Percentiles rank a stretch among this genome's conserved stretches.
Evolutionary conservation across 352 stramenopile species (phyloP).

Genomic region (Phytophthora capsici): DNA sequence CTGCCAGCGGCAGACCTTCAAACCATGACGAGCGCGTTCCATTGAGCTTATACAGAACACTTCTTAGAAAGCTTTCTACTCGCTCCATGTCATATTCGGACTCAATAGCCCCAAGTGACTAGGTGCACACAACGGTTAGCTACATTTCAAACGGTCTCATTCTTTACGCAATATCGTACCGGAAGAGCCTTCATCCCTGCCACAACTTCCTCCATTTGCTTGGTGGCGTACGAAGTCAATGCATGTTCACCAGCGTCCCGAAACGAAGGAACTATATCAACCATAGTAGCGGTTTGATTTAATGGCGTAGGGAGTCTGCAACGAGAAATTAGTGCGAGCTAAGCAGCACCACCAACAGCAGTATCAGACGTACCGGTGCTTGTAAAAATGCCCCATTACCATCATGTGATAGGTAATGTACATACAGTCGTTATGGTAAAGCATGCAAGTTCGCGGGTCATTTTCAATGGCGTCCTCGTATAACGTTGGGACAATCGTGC

Average conservation of each 20-base stretch:
- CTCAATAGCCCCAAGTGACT: slow-evolving; percentile 54
- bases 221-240: slow-evolving; percentile 52
- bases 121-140: neutral
- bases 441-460: slow-evolving; percentile 70
- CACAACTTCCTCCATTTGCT: slow-evolving; percentile 54
- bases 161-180: no score
- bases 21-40: slow-evolving; percentile 65
- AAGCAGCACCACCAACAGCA: neutral
- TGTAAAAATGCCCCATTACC: slow-evolving; percentile 76
- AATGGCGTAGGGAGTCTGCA: slow-evolving; percentile 60
- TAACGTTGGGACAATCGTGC: slow-evolving; percentile 67
- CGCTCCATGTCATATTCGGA: slow-evolving; percentile 40
- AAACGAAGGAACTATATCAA: slow-evolving; percentile 80
- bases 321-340: neutral
- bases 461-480: slow-evolving; percentile 75
- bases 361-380: slow-evolving; percentile 49
- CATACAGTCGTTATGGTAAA: slow-evolving; percentile 88
- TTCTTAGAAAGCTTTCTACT: slow-evolving; percentile 67
- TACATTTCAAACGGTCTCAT: no score
- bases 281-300: slow-evolving; percentile 71
- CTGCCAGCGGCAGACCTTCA: slow-evolving; percentile 53
- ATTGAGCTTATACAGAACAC: slow-evolving; percentile 70
- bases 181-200: slow-evolving; percentile 44
- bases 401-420: slow-evolving; percentile 87
- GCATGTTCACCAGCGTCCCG: slow-evolving; percentile 64